These are phyloP conservation scores for Hirsutella minnesotensis DNA, from an alignment of 2,329 filamentous ascomycete genomes.

Conservation along the genomic window DNA sequence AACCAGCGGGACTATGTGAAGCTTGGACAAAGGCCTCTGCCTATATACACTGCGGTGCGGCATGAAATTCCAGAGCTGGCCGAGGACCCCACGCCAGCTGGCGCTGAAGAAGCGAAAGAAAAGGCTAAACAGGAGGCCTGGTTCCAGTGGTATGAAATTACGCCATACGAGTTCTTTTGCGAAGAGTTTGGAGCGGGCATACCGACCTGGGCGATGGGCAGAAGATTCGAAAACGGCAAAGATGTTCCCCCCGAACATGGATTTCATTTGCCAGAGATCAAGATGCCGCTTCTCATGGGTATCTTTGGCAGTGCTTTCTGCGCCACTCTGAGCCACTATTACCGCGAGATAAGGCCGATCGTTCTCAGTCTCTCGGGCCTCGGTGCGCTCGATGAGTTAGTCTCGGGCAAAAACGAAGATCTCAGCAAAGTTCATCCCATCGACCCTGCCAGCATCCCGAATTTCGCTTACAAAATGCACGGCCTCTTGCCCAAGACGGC, in stretches of 20 bases:
- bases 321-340: constrained; percentile 90
- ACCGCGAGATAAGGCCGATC: constrained; percentile 80
- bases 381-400: constrained; percentile 64
- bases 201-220: constrained; percentile 84
- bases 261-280: constrained; percentile 67
- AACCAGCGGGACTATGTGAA: constrained; percentile 69
- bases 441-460: constrained; percentile 81
- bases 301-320: constrained; percentile 98
- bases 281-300: constrained; percentile 74
- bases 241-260: constrained; percentile 44
- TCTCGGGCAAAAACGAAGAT: constrained; percentile 72
- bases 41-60: constrained; percentile 90
- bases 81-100: constrained; percentile 13
- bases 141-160: constrained; percentile 98
- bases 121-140: constrained; percentile 58
- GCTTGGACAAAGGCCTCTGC: constrained; percentile 71
- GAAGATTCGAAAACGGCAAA: constrained; percentile 62
- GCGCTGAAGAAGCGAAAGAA: constrained; percentile 37
- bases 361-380: constrained; percentile 67
- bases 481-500: constrained; percentile 61
- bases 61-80: constrained; percentile 77
- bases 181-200: constrained; percentile 88
- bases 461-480: constrained; percentile 75
- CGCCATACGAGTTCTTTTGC: constrained; percentile 89
- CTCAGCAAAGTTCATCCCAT: constrained; percentile 89